These are phyloP conservation scores for Nothomitra cinnamomea DNA, from an alignment of 2,329 filamentous ascomycete species.

Conservation along the genomic window DNA sequence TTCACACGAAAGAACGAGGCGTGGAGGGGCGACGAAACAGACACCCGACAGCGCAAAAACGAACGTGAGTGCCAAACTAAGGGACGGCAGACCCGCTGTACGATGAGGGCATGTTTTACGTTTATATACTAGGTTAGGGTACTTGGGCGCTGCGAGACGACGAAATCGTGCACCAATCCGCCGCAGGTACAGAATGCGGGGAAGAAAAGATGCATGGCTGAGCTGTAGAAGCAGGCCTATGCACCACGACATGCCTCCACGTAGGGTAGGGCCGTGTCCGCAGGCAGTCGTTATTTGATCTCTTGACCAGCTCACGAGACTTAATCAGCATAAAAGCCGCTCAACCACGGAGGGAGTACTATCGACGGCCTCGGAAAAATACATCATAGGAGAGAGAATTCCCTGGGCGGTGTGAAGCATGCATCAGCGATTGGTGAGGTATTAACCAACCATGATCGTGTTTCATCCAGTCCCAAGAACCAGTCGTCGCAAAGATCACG, in stretches of 20 bases:
- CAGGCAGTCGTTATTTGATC: neutral
- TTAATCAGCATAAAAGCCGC: neutral
- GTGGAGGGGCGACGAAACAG: neutral
- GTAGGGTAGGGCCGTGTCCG: neutral
- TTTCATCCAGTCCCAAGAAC: neutral
- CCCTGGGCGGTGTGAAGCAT: neutral
- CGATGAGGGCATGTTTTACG: neutral
- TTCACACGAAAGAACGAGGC: neutral
- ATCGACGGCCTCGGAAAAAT: neutral
- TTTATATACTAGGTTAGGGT: neutral
- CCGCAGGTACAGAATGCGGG: constrained; percentile 4
- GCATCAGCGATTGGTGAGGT: neutral
- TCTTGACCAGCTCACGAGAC: constrained; percentile 1
- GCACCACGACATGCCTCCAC: neutral
- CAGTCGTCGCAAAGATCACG: no score
- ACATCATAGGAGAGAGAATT: neutral
- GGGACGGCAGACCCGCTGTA: neutral
- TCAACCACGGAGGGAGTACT: neutral
- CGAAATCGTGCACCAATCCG: constrained; percentile 1
- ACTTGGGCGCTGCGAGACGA: neutral
- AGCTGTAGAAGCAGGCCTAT: neutral
- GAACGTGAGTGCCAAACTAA: neutral
- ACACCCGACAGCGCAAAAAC: neutral
- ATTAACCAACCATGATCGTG: neutral
- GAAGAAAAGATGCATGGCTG: neutral